Base-by-base conservation (phyloP, 148 eudicot species). In the Polygonum aviculare region DNA sequence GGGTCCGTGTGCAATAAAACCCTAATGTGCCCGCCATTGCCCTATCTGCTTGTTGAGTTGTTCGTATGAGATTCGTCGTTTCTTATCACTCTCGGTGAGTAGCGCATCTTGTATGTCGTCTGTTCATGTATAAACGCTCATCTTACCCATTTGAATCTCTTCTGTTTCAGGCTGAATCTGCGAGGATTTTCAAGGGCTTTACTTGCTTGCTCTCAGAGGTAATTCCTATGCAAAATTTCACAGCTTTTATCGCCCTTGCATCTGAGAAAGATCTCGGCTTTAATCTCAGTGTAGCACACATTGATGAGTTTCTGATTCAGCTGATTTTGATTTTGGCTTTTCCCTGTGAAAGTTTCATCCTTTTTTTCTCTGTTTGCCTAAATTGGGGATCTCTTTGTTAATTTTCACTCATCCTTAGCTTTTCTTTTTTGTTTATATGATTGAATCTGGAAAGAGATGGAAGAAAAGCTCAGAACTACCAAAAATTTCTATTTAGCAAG, bases 121-220 rank as follows among this genome's bases (percentile, higher is more conserved):
- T 22, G 3, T 26, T 26, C 35, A 22, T 12, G 4, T 26, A 22
- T 12, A 8, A 8, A 10, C 21, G 36, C 35, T 16, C 14, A 1
- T 22, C 21, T 60, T 26, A 60, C 15, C 35, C 12, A 3, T 60
- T 60, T 60, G 36, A 9, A 26, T 60, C 8, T 60, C 35, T 33
- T 60, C 67, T 22, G 5, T 60, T 60, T 57, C 67, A 60, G 67
- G 67, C 67, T 60, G 10, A 60, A 60, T 60, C 67, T 60, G 67
- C 35, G 67, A 60, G 36, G 67, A 22, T 2, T 60, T 60, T 26
- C 67, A 22, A 60, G 67, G 67, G 11, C 5, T 33, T 60, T 60
- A 7, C 15, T 60, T 60, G 67, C 36, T 60, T 60, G 35, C 22
- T 60, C 67, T 60, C 67, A 26, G 35, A 60, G 67, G 67, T 60